These are phyloP conservation scores for Bullera alba DNA, from an alignment of 768 basidiomycete species.

Conservation along the genomic window DNA sequence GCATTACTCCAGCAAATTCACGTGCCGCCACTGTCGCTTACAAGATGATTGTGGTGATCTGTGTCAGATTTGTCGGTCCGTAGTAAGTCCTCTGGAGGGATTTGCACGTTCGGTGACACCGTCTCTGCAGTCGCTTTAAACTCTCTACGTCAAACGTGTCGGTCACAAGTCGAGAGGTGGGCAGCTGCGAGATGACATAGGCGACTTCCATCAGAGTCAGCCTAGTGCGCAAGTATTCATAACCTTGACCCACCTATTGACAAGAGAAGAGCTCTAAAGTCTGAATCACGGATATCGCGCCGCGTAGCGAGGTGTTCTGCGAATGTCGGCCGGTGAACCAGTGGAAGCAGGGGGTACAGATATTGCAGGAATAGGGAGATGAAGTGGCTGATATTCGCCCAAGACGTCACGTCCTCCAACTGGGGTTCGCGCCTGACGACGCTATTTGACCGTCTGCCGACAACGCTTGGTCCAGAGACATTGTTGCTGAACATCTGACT, in stretches of 20 bases:
- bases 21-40: too few relatives aligned
- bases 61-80: conserved; percentile 33
- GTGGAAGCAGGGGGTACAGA: conserved; percentile 32
- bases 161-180: conserved; percentile 30
- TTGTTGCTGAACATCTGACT: not conserved
- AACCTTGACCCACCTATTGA: conserved; percentile 27
- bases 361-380: conserved; percentile 36
- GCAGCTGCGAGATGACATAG: conserved; percentile 39
- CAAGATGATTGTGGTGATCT: conserved; percentile 39
- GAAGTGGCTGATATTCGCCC: conserved; percentile 35
- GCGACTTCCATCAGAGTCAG: conserved; percentile 23
- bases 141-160: conserved; percentile 37
- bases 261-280: conserved; percentile 36
- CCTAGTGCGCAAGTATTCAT: not conserved
- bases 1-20: not conserved
- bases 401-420: conserved; percentile 32
- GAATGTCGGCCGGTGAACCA: conserved; percentile 38
- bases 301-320: conserved; percentile 35
- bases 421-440: conserved; percentile 17
- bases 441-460: not conserved
- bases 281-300: conserved; percentile 28
- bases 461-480: not conserved
- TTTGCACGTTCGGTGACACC: conserved; percentile 35
- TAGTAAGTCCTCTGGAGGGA: conserved; percentile 32
- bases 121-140: conserved; percentile 32